These are phyloP conservation scores for Zoysia pacifica DNA, from an alignment of 176 grass and related monocot genomes.

Conservation along the genomic window DNA sequence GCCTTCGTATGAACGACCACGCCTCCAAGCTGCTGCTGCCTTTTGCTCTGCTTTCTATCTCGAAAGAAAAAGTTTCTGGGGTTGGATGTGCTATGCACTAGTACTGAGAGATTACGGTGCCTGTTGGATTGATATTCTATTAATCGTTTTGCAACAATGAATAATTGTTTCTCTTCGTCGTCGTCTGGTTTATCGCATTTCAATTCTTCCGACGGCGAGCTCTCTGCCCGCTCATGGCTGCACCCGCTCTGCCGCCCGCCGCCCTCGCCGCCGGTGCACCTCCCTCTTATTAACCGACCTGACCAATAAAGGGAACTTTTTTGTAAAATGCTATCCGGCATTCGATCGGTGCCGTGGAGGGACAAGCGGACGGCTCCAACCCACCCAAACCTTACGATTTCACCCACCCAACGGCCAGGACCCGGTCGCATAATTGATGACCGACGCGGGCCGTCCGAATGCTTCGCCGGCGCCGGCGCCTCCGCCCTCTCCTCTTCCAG, in stretches of 20 bases:
- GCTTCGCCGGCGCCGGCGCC: constrained; percentile 7
- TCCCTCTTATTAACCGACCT: neutral
- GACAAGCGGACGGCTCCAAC: too few species aligned
- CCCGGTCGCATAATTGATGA: neutral
- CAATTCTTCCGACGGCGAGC: neutral
- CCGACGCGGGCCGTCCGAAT: neutral
- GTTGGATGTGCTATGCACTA: constrained; percentile 10
- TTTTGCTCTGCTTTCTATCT: neutral
- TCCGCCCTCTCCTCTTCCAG: constrained; percentile 5
- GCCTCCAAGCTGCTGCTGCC: neutral
- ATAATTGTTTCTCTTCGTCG: neutral
- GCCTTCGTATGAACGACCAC: constrained; percentile 61
- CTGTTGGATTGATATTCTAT: neutral
- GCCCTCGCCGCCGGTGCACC: neutral
- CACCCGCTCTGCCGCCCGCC: neutral
- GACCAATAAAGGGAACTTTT: neutral
- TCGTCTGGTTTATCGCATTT: neutral
- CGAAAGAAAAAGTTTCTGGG: neutral
- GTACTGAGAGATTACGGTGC: constrained; percentile 21
- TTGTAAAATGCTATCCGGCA: neutral
- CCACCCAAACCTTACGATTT: too few species aligned
- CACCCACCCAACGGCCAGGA: neutral
- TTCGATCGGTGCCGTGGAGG: too few species aligned
- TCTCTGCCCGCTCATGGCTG: neutral
- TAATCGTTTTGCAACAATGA: constrained; percentile 39